Percentiles rank a stretch among this genome's conserved stretches.
Evolutionary conservation across 2,329 filamentous ascomycete genomes (phyloP).

Genomic region (Colletotrichum sp.): DNA sequence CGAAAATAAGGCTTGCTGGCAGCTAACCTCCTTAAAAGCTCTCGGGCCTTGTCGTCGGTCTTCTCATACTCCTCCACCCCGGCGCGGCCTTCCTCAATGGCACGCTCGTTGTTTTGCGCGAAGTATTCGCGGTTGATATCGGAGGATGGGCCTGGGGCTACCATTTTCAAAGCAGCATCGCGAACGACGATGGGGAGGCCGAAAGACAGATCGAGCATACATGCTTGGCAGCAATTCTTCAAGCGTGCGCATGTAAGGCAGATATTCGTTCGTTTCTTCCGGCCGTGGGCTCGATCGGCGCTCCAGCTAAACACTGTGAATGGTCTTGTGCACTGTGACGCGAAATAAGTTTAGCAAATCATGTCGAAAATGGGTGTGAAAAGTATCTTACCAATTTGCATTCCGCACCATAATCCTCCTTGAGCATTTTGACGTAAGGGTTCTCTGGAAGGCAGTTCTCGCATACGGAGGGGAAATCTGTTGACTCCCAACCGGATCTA

Average conservation of each 20-base stretch:
- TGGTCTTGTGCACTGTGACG: slow-evolving; percentile 77
- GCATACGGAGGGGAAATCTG: slow-evolving; percentile 86
- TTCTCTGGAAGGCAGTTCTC: slow-evolving; percentile 96
- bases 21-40: slow-evolving; percentile 82
- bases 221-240: slow-evolving; percentile 99
- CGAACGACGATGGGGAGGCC: slow-evolving; percentile 93
- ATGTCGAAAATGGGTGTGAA: background rate
- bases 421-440: slow-evolving; percentile 98
- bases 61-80: slow-evolving; percentile 92
- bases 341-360: slow-evolving; percentile 22
- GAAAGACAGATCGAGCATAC: slow-evolving; percentile 97
- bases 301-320: slow-evolving; percentile 98
- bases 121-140: slow-evolving; percentile 97
- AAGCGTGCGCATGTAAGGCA: slow-evolving; percentile 95
- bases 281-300: slow-evolving; percentile 82
- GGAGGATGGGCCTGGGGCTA: slow-evolving; percentile 89
- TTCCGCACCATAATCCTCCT: slow-evolving; percentile 92
- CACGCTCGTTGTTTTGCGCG: slow-evolving; percentile 94
- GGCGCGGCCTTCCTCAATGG: slow-evolving; percentile 89
- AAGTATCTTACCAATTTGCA: slow-evolving; percentile 65
- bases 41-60: slow-evolving; percentile 94
- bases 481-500: slow-evolving; percentile 94
- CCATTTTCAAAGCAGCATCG: slow-evolving; percentile 97
- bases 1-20: slow-evolving; percentile 95
- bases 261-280: slow-evolving; percentile 93